Evolutionary conservation across 2,329 filamentous ascomycete species (phyloP), one percentile per base, ranked within the genome.

Genomic region (Cordyceps pruinosa): DNA sequence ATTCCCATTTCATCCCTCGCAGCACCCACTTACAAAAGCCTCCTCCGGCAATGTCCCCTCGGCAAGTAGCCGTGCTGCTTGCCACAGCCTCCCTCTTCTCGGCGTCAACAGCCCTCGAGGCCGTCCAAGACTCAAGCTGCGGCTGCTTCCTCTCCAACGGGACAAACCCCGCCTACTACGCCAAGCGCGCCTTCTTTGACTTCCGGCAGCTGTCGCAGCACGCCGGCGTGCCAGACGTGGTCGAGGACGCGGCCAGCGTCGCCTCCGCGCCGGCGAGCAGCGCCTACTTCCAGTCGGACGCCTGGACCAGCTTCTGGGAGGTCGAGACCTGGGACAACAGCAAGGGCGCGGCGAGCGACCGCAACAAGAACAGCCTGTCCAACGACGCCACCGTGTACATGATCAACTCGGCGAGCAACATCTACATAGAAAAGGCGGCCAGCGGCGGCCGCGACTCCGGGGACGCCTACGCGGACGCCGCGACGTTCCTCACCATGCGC

Each of bases 81-180:
- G 23, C 25, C 1, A 45, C 42, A 13, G 2, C 52, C 10, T 39
- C 8, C 23, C 12, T 55, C 10, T 39, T 35, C 23, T 7, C 52
- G 4, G 10, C 52, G 5, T n/a, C 52, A 7, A 7, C 23, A 2
- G 42, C 42, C 9, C 21, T 30, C 3, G 52, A 55, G 7, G 23
- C 42, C 5, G 32, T 55, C 5, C 62, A 69, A 12, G 70, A 73
- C 52, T 63, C 67, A 26, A 63, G 67, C 42, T 81, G 79, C 65
- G 69, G 70, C 57, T 81, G 79, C 64, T 82, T 73, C 61, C 65
- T 76, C 50, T 78, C 74, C 62, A 79, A 80, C 61, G 75, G 71
- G 45, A 73, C 71, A 13, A 70, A 69, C 44, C 65, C 70, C 25
- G 64, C 65, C 42, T 80, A 74, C 67, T 81, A 76, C 62, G 66